Percentiles rank a stretch among this genome's conserved stretches.
phyloP scores from a whole-genome alignment of 2,329 filamentous ascomycete species.

The Huntiella omanensis region DNA sequence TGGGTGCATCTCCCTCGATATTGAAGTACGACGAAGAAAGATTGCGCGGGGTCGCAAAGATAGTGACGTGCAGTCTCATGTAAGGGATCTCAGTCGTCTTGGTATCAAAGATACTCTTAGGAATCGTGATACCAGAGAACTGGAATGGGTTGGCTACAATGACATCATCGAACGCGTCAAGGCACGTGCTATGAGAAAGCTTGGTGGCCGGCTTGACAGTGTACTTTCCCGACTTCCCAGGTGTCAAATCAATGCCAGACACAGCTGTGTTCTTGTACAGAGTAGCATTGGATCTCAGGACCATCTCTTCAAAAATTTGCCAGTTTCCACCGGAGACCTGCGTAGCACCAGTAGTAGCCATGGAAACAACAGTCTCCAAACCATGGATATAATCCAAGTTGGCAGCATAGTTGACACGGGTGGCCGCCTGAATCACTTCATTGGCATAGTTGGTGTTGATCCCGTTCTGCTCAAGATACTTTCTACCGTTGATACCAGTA shows the following conservation, averaged over 20 bases:
- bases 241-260: conserved; percentile 26
- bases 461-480: conserved; percentile 49
- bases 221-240: background rate
- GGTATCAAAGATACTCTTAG: conserved; percentile 47
- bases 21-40: conserved; percentile 59
- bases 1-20: conserved; percentile 41
- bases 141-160: conserved; percentile 73
- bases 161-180: conserved; percentile 54
- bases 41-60: conserved; percentile 61
- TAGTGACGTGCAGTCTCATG: conserved; percentile 68
- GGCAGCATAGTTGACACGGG: conserved; percentile 85
- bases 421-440: conserved; percentile 78
- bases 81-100: conserved; percentile 68
- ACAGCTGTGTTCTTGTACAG: conserved; percentile 52
- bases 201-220: background rate
- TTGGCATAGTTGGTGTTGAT: conserved; percentile 40
- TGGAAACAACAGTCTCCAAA: conserved; percentile 76
- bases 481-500: conserved; percentile 53
- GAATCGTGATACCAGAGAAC: conserved; percentile 48
- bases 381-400: conserved; percentile 78
- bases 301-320: conserved; percentile 78
- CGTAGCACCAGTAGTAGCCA: conserved; percentile 72
- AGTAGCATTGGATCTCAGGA: conserved; percentile 41
- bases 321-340: conserved; percentile 74
- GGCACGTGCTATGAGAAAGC: conserved; percentile 17